Base-by-base conservation (phyloP, 352 stramenopile genomes). In the Globisporangium echinulatum region DNA sequence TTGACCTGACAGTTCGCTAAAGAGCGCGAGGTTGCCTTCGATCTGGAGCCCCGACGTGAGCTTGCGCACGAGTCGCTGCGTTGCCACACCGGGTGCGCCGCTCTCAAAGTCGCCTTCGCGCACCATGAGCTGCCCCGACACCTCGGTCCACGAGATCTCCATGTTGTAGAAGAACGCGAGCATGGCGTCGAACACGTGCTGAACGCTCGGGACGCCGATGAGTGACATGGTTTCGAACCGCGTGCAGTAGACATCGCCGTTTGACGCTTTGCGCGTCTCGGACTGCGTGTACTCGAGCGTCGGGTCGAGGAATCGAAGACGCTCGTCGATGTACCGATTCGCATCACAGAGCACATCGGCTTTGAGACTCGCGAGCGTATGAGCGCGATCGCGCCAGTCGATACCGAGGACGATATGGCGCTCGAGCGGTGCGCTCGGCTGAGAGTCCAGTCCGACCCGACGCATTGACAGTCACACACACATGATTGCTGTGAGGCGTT, bases 141-240 rank as follows among this genome's bases (percentile, higher is more conserved):
- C 63, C 56, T 86, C 77, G 7, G 74, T 77, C 59, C 79, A 65
- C 54, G 63, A 72, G 46, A 86, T 80, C 59, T 86, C 77, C 47
- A 84, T 64, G 55, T 77, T 77, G 44, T 53, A 69, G 54, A 62
- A 61, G 50, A 75, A 82, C 19, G 73, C 69, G 0, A 67, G 56
- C 25, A 81, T n/a, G 37, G 70, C 75, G 52, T 82, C 67, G 58
- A 79, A 79, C 17, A 81, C 67, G 4, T 68, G 4, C 40, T 43
- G 39, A 39, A 42, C 39, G 19, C 58, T 58, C 19, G 53, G 11
- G 7, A n/a, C 46, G 43, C 43, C 63, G 14, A 71, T 62, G 38
- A 82, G 73, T 46, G 65, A 69, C 36, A 75, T 63, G 19, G 75
- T 59, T 46, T 79, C 70, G 46, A 77, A 77, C 7, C 67, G 9